phyloP scores from a whole-genome alignment of 306 rosid genomes.

The Medicago arabica region DNA sequence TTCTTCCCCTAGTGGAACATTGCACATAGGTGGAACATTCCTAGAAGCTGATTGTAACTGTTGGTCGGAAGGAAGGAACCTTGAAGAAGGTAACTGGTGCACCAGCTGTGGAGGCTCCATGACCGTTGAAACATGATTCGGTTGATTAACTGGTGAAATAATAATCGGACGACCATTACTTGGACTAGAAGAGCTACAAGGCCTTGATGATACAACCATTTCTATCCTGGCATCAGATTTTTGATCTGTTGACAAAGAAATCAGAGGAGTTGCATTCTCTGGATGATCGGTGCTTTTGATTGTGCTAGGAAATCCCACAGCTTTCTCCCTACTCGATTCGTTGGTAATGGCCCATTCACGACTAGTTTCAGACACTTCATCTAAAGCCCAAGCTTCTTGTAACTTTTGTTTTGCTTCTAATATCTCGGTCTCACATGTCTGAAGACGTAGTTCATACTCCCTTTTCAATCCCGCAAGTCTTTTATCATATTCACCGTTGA shows the following conservation, averaged over 20 bases:
- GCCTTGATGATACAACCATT: neutral
- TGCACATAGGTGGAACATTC: conserved; percentile 26
- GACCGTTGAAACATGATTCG: conserved; percentile 28
- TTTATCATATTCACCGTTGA: conserved; percentile 42
- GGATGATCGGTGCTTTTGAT: conserved; percentile 21
- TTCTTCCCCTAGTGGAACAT: conserved; percentile 65
- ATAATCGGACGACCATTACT: neutral
- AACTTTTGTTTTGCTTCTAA: conserved; percentile 48
- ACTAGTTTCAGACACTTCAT: conserved; percentile 41
- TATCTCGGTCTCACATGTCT: conserved; percentile 55
- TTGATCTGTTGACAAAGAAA: conserved; percentile 25
- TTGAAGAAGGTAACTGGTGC: conserved; percentile 32
- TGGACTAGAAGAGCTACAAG: conserved; percentile 29
- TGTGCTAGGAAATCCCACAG: conserved; percentile 11
- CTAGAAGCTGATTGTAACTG: conserved; percentile 38
- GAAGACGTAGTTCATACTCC: conserved; percentile 45
- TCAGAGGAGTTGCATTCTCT: conserved; percentile 16
- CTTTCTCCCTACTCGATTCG: conserved; percentile 30
- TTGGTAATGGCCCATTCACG: neutral
- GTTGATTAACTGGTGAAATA: conserved; percentile 17
- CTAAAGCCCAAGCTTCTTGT: conserved; percentile 52
- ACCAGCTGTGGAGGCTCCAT: conserved; percentile 37
- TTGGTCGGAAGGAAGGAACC: conserved; percentile 37
- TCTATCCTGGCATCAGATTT: conserved; percentile 16
- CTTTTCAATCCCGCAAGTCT: conserved; percentile 45